These are phyloP conservation scores for Candida patagonica DNA, from an alignment of 805 yeast species.

Conservation along the genomic window DNA sequence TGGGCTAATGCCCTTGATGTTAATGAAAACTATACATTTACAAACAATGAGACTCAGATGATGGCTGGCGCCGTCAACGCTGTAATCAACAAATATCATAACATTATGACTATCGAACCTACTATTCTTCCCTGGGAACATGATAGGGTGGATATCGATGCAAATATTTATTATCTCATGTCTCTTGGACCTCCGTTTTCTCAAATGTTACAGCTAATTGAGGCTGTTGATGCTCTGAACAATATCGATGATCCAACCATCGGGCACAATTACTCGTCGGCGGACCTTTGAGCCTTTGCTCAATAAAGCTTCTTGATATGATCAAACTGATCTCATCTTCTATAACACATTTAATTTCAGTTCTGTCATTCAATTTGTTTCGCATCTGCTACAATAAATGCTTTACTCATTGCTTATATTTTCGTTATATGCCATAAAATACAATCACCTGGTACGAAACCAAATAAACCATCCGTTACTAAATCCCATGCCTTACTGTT, in stretches of 20 bases:
- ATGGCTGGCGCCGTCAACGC: constrained; percentile 27
- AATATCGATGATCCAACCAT: too few species aligned
- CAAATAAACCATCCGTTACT: too few species aligned
- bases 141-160: constrained; percentile 9
- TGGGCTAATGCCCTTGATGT: constrained; percentile 44
- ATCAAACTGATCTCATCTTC: too few species aligned
- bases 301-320: background rate
- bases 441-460: too few species aligned
- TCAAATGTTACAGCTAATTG: too few species aligned
- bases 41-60: constrained; percentile 28
- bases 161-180: background rate
- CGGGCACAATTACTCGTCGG: background rate
- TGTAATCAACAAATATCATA: constrained; percentile 17
- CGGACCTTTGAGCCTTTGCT: background rate
- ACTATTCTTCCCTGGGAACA: constrained; percentile 19
- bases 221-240: too few species aligned
- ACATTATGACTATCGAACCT: constrained; percentile 11
- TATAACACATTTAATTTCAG: too few species aligned
- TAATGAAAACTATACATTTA: constrained; percentile 41
- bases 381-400: too few species aligned
- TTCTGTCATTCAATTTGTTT: too few species aligned
- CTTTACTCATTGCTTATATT: too few species aligned
- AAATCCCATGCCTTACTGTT: too few species aligned
- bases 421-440: too few species aligned
- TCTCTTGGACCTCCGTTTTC: background rate